phyloP scores from a whole-genome alignment of 2,329 filamentous ascomycete species.

The Westerdykella sp. region DNA sequence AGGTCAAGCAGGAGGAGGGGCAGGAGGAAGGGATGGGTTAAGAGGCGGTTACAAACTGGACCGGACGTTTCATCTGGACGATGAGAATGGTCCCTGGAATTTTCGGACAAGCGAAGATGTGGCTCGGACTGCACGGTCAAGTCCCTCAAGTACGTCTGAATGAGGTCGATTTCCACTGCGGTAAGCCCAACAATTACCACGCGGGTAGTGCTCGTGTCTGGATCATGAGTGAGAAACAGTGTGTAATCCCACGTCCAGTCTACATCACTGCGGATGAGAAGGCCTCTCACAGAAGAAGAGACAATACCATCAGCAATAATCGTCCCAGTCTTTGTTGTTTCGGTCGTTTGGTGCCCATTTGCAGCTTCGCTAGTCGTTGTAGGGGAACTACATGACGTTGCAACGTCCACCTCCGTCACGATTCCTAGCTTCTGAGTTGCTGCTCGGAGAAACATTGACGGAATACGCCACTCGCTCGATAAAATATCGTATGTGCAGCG shows the following conservation, averaged over 20 bases:
- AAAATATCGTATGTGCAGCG: constrained; percentile 8
- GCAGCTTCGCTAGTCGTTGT: background rate
- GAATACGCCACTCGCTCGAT: constrained; percentile 10
- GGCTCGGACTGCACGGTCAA: background rate
- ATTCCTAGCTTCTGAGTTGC: constrained; percentile 11
- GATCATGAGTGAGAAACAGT: constrained; percentile 7
- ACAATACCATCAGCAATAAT: constrained; percentile 1
- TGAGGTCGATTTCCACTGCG: constrained; percentile 12
- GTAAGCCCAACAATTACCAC: constrained; percentile 11
- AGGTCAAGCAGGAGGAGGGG: constrained; percentile 10
- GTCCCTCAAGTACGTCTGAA: constrained; percentile 6
- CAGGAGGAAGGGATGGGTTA: constrained; percentile 8
- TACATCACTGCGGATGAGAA: constrained; percentile 9
- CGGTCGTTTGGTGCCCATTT: background rate
- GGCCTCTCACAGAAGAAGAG: constrained; percentile 3
- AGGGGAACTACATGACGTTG: constrained; percentile 6
- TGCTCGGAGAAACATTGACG: constrained; percentile 9
- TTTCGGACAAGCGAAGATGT: too few relatives aligned
- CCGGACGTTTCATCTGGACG: too few relatives aligned
- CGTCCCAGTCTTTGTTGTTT: background rate
- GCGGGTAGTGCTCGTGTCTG: constrained; percentile 3
- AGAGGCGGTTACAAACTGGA: background rate
- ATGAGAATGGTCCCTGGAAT: too few relatives aligned
- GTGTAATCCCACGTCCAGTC: constrained; percentile 16
- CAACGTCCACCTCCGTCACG: constrained; percentile 2